These are phyloP conservation scores for Salvia splendens DNA, from an alignment of 257 asterid species.

Conservation along the genomic window DNA sequence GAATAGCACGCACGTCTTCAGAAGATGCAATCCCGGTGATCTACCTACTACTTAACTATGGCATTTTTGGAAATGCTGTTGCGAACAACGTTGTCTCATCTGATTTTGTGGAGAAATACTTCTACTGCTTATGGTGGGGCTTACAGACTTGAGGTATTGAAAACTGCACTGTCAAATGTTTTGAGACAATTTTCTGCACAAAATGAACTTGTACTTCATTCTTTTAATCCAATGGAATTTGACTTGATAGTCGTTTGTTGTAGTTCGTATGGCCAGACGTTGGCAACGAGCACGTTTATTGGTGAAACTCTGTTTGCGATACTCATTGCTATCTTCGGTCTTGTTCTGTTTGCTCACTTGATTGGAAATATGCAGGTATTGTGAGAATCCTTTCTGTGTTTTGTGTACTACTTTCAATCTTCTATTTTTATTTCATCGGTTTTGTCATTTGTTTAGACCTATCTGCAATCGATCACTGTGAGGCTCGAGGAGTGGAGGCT, in stretches of 20 bases:
- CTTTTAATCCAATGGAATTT: neutral
- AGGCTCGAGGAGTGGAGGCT: conserved; percentile 96
- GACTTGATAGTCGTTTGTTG: conserved; percentile 24
- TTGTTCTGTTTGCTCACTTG: conserved; percentile 85
- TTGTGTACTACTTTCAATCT: neutral
- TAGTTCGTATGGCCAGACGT: conserved; percentile 86
- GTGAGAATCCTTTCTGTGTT: neutral
- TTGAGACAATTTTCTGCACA: neutral
- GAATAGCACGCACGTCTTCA: conserved; percentile 53
- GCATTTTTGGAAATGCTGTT: conserved; percentile 70
- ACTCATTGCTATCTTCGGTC: conserved; percentile 82
- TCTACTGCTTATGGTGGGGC: conserved; percentile 95
- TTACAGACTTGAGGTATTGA: conserved; percentile 71
- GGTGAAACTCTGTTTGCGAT: conserved; percentile 88
- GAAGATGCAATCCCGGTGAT: conserved; percentile 57
- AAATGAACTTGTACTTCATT: neutral
- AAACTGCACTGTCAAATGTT: too few species aligned
- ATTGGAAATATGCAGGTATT: conserved; percentile 95
- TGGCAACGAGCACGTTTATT: conserved; percentile 73
- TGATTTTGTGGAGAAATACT: conserved; percentile 64
- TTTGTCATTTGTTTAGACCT: conserved; percentile 49
- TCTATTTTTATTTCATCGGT: neutral
- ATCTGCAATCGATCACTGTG: conserved; percentile 86
- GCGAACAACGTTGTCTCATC: conserved; percentile 66
- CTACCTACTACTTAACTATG: conserved; percentile 61